Percentiles rank a stretch among this genome's conserved stretches.
phyloP scores from a whole-genome alignment of 2,329 filamentous ascomycete species.

The Fusarium newnesense region DNA sequence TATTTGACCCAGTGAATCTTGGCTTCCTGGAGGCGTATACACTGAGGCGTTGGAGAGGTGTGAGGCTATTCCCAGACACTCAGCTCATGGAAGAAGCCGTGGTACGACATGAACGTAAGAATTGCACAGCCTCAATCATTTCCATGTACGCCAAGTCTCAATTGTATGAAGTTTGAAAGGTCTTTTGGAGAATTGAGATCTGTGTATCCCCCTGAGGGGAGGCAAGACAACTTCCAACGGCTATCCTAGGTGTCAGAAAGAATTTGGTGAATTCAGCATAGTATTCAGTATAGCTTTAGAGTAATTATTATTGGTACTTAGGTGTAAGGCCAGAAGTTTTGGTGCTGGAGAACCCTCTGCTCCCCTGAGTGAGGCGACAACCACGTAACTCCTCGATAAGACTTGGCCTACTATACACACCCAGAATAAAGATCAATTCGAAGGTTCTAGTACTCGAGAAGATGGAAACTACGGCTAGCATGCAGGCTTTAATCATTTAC shows the following conservation, averaged over 20 bases:
- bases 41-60: background rate
- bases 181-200: background rate
- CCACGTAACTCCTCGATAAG: no score
- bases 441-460: background rate
- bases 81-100: background rate
- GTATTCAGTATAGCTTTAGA: background rate
- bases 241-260: background rate
- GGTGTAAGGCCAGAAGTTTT: background rate
- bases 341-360: no score
- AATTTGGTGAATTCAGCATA: background rate
- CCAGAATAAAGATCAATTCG: no score
- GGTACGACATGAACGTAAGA: background rate
- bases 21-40: background rate
- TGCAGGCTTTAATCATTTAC: no score
- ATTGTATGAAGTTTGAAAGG: no score
- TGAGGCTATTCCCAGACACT: background rate
- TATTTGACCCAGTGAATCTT: background rate
- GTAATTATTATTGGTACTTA: background rate
- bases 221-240: background rate
- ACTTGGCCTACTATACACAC: no score
- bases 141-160: background rate
- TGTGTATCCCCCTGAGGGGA: no score
- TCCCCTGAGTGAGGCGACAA: background rate
- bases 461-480: rapidly evolving
- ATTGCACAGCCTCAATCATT: background rate